Conservation (phyloP, 306 rosid species). For the Corylus avellana region DNA sequence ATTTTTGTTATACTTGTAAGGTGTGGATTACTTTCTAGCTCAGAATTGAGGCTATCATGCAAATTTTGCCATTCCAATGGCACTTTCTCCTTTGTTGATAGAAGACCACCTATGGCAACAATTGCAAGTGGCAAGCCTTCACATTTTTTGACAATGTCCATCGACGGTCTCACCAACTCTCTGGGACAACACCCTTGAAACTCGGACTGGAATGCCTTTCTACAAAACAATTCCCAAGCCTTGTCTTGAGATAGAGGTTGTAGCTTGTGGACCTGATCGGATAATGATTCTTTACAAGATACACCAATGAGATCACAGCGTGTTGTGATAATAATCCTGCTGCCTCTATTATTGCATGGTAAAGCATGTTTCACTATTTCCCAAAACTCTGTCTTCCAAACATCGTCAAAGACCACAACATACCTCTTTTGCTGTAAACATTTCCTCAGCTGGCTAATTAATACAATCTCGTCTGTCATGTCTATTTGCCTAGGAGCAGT, state of each 20-base stretch:
- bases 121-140: constrained; percentile 22
- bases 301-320: neutral
- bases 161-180: neutral
- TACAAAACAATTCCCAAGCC: neutral
- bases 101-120: constrained; percentile 12
- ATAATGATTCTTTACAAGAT: neutral
- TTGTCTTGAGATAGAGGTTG: neutral
- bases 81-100: constrained; percentile 6
- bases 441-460: neutral
- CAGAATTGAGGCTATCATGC: neutral
- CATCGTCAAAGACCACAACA: constrained; percentile 3
- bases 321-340: constrained; percentile 1
- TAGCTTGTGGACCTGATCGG: neutral
- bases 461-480: neutral
- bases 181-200: neutral
- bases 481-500: neutral
- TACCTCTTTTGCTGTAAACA: constrained; percentile 1
- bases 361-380: constrained; percentile 5
- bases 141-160: constrained; percentile 9
- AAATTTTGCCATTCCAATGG: constrained; percentile 15
- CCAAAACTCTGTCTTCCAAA: neutral
- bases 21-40: neutral
- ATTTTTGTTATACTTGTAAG: neutral
- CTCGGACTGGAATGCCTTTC: neutral
- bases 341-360: neutral